Conservation (phyloP, 345 rosid genomes). For the Euphorbia pulcherrima region DNA sequence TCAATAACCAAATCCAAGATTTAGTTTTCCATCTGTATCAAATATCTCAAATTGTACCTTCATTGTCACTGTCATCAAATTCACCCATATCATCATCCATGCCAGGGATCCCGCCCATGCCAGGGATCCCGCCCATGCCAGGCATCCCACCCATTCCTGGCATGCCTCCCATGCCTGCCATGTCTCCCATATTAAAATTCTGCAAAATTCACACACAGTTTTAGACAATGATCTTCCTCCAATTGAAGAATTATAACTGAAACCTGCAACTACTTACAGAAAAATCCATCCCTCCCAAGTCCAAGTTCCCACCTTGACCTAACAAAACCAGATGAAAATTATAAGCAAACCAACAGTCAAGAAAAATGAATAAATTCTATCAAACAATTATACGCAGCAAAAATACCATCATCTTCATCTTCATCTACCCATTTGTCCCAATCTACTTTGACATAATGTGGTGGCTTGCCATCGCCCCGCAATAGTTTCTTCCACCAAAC, state of each 20-base stretch:
- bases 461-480: constrained; percentile 44
- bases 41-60: constrained; percentile 43
- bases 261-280: constrained; percentile 39
- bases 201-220: constrained; percentile 15
- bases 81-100: constrained; percentile 53
- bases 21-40: not conserved
- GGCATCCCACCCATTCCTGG: constrained; percentile 37
- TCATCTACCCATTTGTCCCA: constrained; percentile 68
- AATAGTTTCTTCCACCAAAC: constrained; percentile 58
- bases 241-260: not conserved
- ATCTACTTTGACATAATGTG: constrained; percentile 48
- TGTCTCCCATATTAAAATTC: constrained; percentile 42
- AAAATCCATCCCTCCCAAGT: constrained; percentile 72
- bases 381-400: not conserved
- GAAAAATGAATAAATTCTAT: not conserved
- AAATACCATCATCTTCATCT: constrained; percentile 38
- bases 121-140: constrained; percentile 36
- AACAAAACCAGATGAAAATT: constrained; percentile 17
- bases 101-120: constrained; percentile 31
- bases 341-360: not conserved
- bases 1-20: not conserved
- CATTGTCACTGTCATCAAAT: constrained; percentile 84
- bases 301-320: constrained; percentile 52
- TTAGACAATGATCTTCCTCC: not conserved
- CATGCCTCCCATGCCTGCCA: constrained; percentile 34